phyloP scores from a whole-genome alignment of 495 filamentous ascomycete genomes.

The Aspergillus steynii region DNA sequence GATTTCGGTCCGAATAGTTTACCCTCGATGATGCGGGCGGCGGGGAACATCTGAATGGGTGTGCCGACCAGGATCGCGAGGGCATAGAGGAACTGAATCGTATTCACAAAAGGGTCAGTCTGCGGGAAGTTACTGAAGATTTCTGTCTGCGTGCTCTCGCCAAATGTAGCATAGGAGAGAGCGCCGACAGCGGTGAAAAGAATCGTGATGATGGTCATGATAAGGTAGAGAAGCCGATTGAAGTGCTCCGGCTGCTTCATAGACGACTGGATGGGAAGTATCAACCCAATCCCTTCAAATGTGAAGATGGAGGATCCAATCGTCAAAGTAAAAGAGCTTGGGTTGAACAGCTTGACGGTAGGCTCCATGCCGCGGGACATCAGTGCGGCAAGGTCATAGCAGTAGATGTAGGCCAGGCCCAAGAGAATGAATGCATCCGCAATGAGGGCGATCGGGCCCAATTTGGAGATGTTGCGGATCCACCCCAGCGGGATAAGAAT shows the following conservation, averaged over 20 bases:
- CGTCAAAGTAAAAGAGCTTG: conserved; percentile 80
- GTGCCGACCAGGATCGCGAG: conserved; percentile 86
- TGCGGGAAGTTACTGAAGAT: conserved; percentile 90
- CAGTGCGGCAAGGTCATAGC: conserved; percentile 81
- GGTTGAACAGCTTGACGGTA: conserved; percentile 79
- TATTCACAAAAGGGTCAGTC: conserved; percentile 84
- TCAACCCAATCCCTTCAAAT: conserved; percentile 90
- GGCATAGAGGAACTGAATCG: conserved; percentile 86
- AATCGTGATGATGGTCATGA: conserved; percentile 86
- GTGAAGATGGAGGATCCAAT: conserved; percentile 96
- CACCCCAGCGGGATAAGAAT: conserved; percentile 84
- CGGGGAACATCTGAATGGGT: conserved; percentile 88
- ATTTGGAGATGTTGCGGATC: conserved; percentile 86
- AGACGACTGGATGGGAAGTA: conserved; percentile 91
- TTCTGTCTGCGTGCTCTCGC: conserved; percentile 83
- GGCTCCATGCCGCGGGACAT: conserved; percentile 64
- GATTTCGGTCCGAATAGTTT: conserved; percentile 66
- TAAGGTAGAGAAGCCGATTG: conserved; percentile 70
- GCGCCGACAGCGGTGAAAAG: conserved; percentile 86
- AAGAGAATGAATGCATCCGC: conserved; percentile 88
- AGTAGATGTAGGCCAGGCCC: conserved; percentile 85
- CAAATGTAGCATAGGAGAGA: conserved; percentile 89
- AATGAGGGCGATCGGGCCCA: conserved; percentile 76
- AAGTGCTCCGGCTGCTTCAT: conserved; percentile 85
- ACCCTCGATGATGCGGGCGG: conserved; percentile 67